A percentile compares a stretch with the other conserved stretches of the same genome.
phyloP scores from a whole-genome alignment of 148 eudicot genomes.

The Simmondsia chinensis region DNA sequence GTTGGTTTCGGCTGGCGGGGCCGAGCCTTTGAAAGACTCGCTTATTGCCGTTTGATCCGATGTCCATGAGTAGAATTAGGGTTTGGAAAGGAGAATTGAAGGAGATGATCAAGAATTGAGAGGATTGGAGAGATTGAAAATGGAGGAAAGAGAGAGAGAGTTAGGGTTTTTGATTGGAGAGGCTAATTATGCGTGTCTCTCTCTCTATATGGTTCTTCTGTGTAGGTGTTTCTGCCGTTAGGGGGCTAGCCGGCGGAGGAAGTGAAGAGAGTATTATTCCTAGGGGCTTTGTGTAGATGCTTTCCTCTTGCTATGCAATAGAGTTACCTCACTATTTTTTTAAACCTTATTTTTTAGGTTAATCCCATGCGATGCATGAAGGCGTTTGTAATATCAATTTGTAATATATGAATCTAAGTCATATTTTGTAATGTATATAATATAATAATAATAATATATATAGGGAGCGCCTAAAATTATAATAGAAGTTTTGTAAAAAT shows the following conservation, averaged over 20 bases:
- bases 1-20: constrained; percentile 17
- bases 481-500: too few species aligned
- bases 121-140: not conserved
- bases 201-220: constrained; percentile 1
- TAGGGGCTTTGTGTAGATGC: too few species aligned
- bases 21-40: constrained; percentile 59
- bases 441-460: too few species aligned
- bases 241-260: constrained; percentile 2
- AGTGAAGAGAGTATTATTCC: not conserved
- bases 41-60: constrained; percentile 50
- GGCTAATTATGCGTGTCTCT: not conserved
- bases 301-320: too few species aligned
- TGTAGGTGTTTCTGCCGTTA: too few species aligned
- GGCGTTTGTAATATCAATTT: too few species aligned
- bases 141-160: not conserved
- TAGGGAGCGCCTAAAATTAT: too few species aligned
- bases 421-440: too few species aligned
- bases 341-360: too few species aligned
- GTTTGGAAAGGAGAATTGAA: not conserved
- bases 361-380: too few species aligned
- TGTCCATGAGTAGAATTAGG: constrained; percentile 36
- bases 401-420: too few species aligned
- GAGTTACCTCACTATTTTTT: too few species aligned
- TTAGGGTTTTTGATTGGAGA: constrained; percentile 2
- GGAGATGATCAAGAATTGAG: not conserved